Percentiles rank a stretch among this genome's conserved stretches.
These are phyloP conservation scores for Metarhizium humberi DNA, from an alignment of 2,329 filamentous ascomycete genomes.

Conservation along the genomic window DNA sequence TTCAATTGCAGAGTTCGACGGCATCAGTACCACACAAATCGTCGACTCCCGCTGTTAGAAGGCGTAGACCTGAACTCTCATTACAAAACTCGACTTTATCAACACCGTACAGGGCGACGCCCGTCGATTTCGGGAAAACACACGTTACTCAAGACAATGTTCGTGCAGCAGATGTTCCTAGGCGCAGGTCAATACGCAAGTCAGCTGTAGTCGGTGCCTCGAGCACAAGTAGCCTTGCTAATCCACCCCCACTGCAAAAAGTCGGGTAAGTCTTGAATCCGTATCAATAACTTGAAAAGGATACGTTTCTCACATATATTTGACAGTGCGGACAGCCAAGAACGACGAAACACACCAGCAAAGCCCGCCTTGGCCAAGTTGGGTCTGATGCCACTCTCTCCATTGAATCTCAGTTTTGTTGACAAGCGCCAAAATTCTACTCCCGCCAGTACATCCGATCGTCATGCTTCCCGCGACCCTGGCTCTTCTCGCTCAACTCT, in stretches of 20 bases:
- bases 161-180: background rate
- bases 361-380: background rate
- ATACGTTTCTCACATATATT: background rate
- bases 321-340: background rate
- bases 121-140: background rate
- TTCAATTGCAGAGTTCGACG: background rate
- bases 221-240: background rate
- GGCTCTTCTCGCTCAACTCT: background rate
- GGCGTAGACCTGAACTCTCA: background rate
- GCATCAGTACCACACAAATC: background rate
- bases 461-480: background rate
- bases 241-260: background rate
- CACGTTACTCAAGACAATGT: background rate
- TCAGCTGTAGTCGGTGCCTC: background rate
- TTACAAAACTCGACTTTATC: background rate
- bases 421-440: conserved; percentile 9
- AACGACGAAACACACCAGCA: background rate
- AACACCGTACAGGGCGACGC: background rate
- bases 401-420: background rate
- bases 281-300: background rate
- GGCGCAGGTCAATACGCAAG: background rate
- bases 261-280: background rate
- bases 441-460: conserved; percentile 32
- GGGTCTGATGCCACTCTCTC: background rate
- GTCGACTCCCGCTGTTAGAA: background rate